Conservation (phyloP, 2,329 filamentous ascomycete genomes). For the Dactylellina parvicollis region DNA sequence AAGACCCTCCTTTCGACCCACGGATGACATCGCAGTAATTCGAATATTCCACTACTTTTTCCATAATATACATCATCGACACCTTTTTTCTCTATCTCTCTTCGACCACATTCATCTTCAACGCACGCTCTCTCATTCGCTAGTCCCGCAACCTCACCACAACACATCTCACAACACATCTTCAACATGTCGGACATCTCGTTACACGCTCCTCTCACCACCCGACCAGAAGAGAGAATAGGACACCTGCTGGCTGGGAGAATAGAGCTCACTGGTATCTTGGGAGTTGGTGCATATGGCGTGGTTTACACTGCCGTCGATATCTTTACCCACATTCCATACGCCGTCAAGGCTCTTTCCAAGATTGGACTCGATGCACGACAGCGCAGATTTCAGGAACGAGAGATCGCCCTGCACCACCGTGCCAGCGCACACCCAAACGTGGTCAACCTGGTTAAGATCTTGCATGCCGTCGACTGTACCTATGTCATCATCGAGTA, state of each 20-base stretch:
- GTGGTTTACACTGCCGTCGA: constrained; percentile 92
- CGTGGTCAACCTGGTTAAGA: constrained; percentile 91
- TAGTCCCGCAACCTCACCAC: constrained; percentile 28
- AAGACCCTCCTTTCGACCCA: constrained; percentile 22
- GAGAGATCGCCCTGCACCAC: constrained; percentile 92
- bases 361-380: constrained; percentile 89
- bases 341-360: constrained; percentile 96
- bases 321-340: constrained; percentile 80
- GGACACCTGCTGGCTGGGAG: constrained; percentile 83
- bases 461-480: constrained; percentile 89
- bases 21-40: constrained; percentile 44
- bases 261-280: constrained; percentile 82
- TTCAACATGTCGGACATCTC: constrained; percentile 55
- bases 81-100: constrained; percentile 24
- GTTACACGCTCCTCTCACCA: constrained; percentile 56
- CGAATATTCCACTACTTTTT: constrained; percentile 1
- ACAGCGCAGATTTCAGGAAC: constrained; percentile 87
- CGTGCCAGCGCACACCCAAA: constrained; percentile 88
- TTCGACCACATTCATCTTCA: constrained; percentile 20
- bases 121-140: constrained; percentile 30
- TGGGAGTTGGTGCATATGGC: constrained; percentile 94
- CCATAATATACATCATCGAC: constrained; percentile 3
- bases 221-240: constrained; percentile 79
- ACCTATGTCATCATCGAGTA: constrained; percentile 97
- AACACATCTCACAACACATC: constrained; percentile 42